Conservation (phyloP, 768 basidiomycete genomes). For the Vishniacozyma victoriae region DNA sequence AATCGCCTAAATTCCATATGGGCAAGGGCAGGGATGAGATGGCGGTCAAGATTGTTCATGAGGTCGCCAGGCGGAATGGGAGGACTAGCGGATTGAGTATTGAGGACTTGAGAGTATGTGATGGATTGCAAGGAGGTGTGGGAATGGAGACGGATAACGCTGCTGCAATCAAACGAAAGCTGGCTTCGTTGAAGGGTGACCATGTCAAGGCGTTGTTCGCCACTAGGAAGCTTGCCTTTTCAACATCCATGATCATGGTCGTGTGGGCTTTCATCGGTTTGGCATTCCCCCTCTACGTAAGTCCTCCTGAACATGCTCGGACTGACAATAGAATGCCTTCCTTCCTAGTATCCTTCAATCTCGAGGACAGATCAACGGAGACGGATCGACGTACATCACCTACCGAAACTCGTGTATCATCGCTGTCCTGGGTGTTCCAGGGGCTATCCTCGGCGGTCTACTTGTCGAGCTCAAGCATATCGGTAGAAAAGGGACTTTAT, state of each 20-base stretch:
- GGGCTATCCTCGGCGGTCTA: conserved; percentile 66
- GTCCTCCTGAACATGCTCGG: not conserved
- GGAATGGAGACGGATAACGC: conserved; percentile 39
- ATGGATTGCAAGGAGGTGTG: conserved; percentile 6
- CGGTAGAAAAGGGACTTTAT: conserved; percentile 64
- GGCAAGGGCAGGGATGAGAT: conserved; percentile 53
- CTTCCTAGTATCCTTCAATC: conserved; percentile 53
- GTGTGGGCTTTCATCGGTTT: conserved; percentile 68
- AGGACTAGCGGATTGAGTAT: conserved; percentile 53
- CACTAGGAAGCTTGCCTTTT: conserved; percentile 60
- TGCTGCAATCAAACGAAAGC: conserved; percentile 50
- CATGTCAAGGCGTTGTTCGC: conserved; percentile 62
- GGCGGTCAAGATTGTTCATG: conserved; percentile 51
- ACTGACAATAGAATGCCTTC: conserved; percentile 52
- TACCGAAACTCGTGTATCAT: conserved; percentile 65
- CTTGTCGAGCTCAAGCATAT: conserved; percentile 61
- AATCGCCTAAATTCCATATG: conserved; percentile 69
- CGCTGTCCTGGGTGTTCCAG: conserved; percentile 63
- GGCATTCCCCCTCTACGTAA: conserved; percentile 58
- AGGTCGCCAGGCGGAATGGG: conserved; percentile 60
- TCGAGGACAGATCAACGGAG: conserved; percentile 66
- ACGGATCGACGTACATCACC: conserved; percentile 63
- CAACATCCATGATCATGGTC: conserved; percentile 58
- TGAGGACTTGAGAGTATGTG: conserved; percentile 50
- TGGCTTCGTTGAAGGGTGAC: conserved; percentile 48